Evolutionary conservation across 108 stramenopile species (phyloP).

Genomic region (Seminavis robusta): DNA sequence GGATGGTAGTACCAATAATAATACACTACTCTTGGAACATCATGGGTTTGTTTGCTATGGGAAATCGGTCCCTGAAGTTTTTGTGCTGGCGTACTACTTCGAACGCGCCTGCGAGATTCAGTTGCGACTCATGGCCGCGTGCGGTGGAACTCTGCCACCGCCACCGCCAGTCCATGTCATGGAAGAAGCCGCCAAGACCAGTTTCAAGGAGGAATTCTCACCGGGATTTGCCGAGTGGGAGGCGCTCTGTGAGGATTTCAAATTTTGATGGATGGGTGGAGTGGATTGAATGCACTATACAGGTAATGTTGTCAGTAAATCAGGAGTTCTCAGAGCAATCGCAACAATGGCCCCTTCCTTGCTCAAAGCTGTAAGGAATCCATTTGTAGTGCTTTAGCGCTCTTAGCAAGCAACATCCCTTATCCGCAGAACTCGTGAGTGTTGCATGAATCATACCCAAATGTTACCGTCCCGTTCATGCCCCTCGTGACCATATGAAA

Average conservation of each 20-base stretch:
- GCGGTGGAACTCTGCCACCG: slow-evolving; percentile 7
- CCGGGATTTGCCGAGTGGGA: slow-evolving; percentile 34
- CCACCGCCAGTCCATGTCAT: slow-evolving; percentile 16
- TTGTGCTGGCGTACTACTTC: slow-evolving; percentile 37
- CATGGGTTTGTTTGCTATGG: slow-evolving; percentile 33
- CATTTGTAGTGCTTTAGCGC: no score
- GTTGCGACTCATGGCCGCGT: slow-evolving; percentile 13
- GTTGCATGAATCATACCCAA: no score
- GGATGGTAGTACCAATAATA: slow-evolving; percentile 14
- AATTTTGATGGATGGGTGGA: no score
- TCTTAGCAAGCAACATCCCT: no score
- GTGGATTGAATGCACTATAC: no score
- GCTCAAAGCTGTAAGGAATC: no score
- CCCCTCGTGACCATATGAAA: no score
- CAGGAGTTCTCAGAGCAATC: no score
- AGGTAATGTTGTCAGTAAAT: no score
- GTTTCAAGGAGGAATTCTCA: slow-evolving; percentile 21
- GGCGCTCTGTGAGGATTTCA: slow-evolving; percentile 18
- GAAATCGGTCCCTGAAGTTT: slow-evolving; percentile 17
- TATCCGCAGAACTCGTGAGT: no score
- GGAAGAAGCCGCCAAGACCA: slow-evolving; percentile 18
- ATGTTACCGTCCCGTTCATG: no score
- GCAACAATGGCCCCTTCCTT: no score
- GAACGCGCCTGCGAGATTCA: slow-evolving; percentile 24
- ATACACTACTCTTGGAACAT: slow-evolving; percentile 34